Percentiles rank a stretch among this genome's conserved stretches.
Evolutionary conservation across 441 rosid genomes (phyloP).

Genomic region (Aquilaria agallochum): DNA sequence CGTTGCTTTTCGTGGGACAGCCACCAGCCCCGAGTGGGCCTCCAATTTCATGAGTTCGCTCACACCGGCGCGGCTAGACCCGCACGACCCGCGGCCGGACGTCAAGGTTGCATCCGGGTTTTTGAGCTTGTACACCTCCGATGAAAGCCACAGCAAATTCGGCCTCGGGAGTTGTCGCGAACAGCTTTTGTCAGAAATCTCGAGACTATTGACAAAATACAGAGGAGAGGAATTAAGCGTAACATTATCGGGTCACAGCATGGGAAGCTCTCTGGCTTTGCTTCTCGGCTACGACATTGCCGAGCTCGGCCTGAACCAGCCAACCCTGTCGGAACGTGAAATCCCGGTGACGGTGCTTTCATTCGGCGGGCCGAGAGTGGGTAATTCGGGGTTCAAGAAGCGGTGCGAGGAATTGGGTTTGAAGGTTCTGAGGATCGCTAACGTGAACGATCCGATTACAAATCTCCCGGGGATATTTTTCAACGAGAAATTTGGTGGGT

Average conservation of each 20-base stretch:
- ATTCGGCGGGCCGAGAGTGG: conserved; percentile 57
- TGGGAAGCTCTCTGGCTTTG: conserved; percentile 58
- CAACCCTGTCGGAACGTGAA: conserved; percentile 6
- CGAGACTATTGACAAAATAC: conserved; percentile 32
- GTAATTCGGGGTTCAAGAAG: conserved; percentile 46
- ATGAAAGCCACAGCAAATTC: conserved; percentile 30
- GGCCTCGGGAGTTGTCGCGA: conserved; percentile 61
- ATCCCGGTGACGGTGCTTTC: conserved; percentile 40
- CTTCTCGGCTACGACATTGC: conserved; percentile 50
- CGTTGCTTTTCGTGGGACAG: conserved; percentile 39
- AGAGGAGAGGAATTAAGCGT: conserved; percentile 46
- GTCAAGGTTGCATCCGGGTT: conserved; percentile 31
- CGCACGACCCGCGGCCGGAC: conserved; percentile 12
- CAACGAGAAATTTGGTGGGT: conserved; percentile 36
- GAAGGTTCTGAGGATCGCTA: conserved; percentile 42
- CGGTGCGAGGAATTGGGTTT: conserved; percentile 35
- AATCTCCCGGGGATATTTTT: conserved; percentile 50
- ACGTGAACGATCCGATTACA: conserved; percentile 55
- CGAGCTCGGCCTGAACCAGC: conserved; percentile 22
- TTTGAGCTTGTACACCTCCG: conserved; percentile 29
- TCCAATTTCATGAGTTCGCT: conserved; percentile 24
- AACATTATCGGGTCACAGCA: conserved; percentile 56
- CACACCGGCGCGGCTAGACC: conserved; percentile 13
- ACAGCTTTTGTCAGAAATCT: conserved; percentile 61
- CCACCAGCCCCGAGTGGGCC: conserved; percentile 30